phyloP scores from a whole-genome alignment of 202 grass and related monocot species.

The Zoysia matrella region DNA sequence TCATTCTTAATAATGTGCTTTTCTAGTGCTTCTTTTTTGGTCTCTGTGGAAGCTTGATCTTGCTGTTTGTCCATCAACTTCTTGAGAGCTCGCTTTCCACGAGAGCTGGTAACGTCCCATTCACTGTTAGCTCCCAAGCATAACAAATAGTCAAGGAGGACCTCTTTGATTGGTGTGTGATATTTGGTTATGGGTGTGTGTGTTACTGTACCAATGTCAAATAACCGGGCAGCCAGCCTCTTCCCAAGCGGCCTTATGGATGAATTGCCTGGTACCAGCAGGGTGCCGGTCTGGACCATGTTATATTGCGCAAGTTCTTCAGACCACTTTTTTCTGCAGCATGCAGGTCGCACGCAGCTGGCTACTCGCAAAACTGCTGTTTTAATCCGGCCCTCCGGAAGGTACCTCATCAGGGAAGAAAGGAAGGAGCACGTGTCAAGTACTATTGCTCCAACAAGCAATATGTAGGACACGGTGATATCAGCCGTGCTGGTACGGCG shows the following conservation, averaged over 20 bases:
- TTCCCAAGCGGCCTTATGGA: no score
- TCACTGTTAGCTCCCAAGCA: rapidly evolving
- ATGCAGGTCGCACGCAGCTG: neutral
- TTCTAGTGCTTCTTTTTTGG: neutral
- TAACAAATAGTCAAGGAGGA: neutral
- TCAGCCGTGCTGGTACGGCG: neutral
- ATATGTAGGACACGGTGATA: neutral
- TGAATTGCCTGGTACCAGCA: no score
- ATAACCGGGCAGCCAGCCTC: neutral
- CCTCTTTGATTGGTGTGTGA: neutral
- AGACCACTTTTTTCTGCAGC: neutral
- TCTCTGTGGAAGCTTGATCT: neutral
- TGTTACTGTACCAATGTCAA: neutral
- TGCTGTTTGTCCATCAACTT: neutral
- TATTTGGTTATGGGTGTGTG: neutral
- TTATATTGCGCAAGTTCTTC: conserved; percentile 16
- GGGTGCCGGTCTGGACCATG: neutral
- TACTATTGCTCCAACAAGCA: neutral
- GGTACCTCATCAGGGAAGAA: neutral
- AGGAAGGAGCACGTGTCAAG: neutral
- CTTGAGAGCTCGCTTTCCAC: neutral
- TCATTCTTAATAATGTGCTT: neutral
- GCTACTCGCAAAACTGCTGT: neutral
- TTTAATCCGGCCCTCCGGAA: neutral
- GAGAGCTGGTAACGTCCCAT: neutral